Base-by-base conservation (phyloP, 371 early-diverging fungal species). In the Syncephalastrum racemosum region DNA sequence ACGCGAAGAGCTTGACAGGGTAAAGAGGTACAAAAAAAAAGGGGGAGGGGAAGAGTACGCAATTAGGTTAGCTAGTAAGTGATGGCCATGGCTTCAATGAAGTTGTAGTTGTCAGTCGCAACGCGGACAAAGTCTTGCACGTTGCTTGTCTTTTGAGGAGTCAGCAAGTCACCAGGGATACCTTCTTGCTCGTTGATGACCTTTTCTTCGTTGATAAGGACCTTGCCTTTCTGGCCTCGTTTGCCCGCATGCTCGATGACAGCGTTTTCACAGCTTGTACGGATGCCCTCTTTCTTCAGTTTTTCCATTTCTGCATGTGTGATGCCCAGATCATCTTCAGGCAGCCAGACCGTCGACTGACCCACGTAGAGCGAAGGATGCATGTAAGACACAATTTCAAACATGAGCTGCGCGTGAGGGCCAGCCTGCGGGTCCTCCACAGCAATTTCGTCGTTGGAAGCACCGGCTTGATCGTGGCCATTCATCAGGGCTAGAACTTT, bases 301-400 rank as follows among this genome's bases (percentile, higher is more conserved):
- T 54, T 45, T 6, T 44, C 54, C 50, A 66, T 46, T 42, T 60
- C 61, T 8, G 40, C 20, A 15, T 48, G 52, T 5, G 66, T 59
- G 19, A 66, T 66, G 27, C 66, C 66, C 15, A 66, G 16, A 41
- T 66, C 66, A 43, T 66, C 66, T 36, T 61, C 36, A n/a, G 66
- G 66, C 14, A 66, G 23, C 66, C 66, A 66, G 19, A 66, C 66
- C 5, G 58, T 54, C 27, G 66, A 61, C 41, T 66, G 66, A 15
- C 25, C 46, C 14, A n/a, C 36, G 12, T 47, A 54, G 18, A 57
- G 20, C 13, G 66, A 60, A 5, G 66, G 66, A 41, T 66, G 60
- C 66, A 66, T 61, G 43, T 66, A 66, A 0, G 58, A 52, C 20
- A 50, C 49, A 7, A 49, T 22, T 14, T 60, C 60, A 22, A 47